Conservation (phyloP, 73 alveolate genomes). For the Paramecium pentaurelia region DNA sequence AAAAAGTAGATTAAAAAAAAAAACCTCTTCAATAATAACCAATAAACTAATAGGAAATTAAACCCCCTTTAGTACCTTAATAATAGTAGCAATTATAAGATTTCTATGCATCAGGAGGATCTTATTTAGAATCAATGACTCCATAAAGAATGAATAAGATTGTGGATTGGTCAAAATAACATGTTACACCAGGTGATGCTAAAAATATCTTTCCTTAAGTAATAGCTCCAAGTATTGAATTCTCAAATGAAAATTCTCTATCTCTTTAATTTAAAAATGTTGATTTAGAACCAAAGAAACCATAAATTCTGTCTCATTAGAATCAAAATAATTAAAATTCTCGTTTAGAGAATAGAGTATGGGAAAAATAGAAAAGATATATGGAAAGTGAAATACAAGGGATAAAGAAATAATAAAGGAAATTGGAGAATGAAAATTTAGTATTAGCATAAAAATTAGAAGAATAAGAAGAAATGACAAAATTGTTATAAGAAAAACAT, state of each 20-base stretch:
- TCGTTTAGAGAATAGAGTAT: background rate
- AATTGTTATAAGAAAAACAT: background rate
- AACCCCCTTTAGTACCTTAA: background rate
- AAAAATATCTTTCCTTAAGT: conserved; percentile 36
- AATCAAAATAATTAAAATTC: background rate
- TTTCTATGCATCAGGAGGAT: conserved; percentile 28
- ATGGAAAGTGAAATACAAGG: background rate
- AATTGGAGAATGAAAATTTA: background rate
- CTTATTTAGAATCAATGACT: conserved; percentile 45
- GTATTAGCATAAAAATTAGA: background rate
- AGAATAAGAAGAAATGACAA: background rate
- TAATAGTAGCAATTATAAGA: background rate
- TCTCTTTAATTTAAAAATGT: background rate
- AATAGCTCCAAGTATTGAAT: conserved; percentile 44
- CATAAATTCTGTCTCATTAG: background rate
- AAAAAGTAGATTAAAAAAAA: background rate
- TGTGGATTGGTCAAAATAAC: conserved; percentile 42
- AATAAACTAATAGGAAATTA: background rate
- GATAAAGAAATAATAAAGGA: background rate
- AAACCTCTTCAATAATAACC: background rate
- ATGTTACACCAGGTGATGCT: conserved; percentile 45
- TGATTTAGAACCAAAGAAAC: background rate
- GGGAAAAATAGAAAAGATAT: background rate
- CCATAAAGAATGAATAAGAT: conserved; percentile 33
- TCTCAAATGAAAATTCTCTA: conserved; percentile 28